Base-by-base conservation (phyloP, 208 protist species). In the Leishmania mexicana region DNA sequence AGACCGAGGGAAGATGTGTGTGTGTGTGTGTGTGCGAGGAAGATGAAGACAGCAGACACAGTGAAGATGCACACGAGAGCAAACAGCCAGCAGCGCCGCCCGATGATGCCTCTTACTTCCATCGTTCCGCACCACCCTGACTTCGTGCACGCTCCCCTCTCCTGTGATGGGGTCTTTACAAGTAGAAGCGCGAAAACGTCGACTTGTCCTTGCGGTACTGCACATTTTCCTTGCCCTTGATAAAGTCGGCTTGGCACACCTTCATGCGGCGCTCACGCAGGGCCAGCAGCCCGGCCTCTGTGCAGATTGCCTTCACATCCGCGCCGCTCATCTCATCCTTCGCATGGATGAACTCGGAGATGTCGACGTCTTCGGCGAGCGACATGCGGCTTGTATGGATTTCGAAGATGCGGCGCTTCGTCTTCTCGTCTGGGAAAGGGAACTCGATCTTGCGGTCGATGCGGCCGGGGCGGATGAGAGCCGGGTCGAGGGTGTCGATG, bases 381-480 rank as follows among this genome's bases (percentile, higher is more conserved):
- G 93, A 99, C 99, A 99, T 99, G 78, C 97, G 99, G 75, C 91
- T 93, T 2, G 99, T 99, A 91, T 99, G 99, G 81, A 99, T 99
- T 64, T 99, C 92, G 88, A 99, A 99, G 83, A 99, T 99, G 84
- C 98, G 97, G 73, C 96, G 96, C 85, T 99, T 99, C 21, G 99
- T 99, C 81, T 99, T 99, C 51, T 99, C 95, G 82, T 99, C 99
- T 7, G 99, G 99, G 58, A 99, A 96, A 19, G 99, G 99, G 88
- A 99, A 99, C 86, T 99, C 99, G 81, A 99, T 99, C 90, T 99
- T 99, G 68, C 99, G 89, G 85, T 99, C 99, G 83, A 99, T 99
- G 85, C 99, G 98, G 54, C 99, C 99, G 1, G 99, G 99, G 40
- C 99, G 96, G 82, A 99, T 99, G 11, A 99, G 98, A 2, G 99